Conservation (phyloP, 2,329 filamentous ascomycete species). For the Aspergillus pseudoglaucus region DNA sequence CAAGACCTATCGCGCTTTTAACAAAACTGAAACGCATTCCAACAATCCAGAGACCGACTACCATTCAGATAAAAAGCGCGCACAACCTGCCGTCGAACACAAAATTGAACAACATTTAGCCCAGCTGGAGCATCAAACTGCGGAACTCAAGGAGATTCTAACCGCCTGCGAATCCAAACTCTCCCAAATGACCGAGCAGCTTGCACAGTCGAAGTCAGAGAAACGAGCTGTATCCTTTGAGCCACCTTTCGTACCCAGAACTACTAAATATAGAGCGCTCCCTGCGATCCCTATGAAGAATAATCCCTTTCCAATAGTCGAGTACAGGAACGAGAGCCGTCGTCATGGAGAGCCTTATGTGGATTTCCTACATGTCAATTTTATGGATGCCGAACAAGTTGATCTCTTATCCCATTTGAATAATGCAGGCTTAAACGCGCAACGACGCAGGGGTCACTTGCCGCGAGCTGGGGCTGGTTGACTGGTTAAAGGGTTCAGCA, state of each 20-base stretch:
- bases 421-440: not conserved
- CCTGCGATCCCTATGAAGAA: too few species aligned
- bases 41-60: not conserved
- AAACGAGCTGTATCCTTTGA: not conserved
- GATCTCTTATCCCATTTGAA: not conserved
- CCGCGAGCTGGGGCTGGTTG: not conserved
- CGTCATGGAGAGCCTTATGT: not conserved
- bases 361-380: not conserved
- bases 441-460: not conserved
- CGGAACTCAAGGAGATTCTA: not conserved
- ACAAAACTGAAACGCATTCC: not conserved
- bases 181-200: not conserved
- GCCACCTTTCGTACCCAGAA: not conserved
- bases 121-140: not conserved
- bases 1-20: not conserved
- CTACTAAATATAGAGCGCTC: too few species aligned
- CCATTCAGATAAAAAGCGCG: not conserved
- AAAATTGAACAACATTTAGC: not conserved
- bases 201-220: not conserved
- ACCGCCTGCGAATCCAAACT: not conserved
- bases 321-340: not conserved
- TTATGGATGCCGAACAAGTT: not conserved
- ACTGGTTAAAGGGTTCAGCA: not conserved
- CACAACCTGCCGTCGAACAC: not conserved
- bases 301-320: not conserved